Percentiles rank a stretch among this genome's conserved stretches.
phyloP scores from a whole-genome alignment of 1,139 yeast genomes.

The Suhomyces guaymorum region DNA sequence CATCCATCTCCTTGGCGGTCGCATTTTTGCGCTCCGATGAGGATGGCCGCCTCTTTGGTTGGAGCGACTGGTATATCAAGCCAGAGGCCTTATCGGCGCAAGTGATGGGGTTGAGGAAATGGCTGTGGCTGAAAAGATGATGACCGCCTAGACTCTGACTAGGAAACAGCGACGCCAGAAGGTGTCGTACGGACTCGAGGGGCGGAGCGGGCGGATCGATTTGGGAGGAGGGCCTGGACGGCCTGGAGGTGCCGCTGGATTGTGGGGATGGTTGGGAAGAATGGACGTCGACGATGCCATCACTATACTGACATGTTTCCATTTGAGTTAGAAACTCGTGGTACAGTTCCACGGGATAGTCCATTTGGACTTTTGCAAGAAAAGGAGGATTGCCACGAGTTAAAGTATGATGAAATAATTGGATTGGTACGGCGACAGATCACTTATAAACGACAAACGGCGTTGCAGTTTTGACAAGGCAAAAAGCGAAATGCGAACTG shows the following conservation, averaged over 20 bases:
- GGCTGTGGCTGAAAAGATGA: slow-evolving; percentile 3
- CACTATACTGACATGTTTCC: slow-evolving; percentile 27
- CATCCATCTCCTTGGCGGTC: too few species aligned
- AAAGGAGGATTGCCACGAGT: too few species aligned
- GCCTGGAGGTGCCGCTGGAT: slow-evolving; percentile 1
- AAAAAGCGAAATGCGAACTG: too few species aligned
- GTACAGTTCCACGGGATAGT: slow-evolving; percentile 28
- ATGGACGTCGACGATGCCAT: slow-evolving; percentile 14
- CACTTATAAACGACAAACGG: slow-evolving; percentile 5
- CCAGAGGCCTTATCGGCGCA: slow-evolving; percentile 1
- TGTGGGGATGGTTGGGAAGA: not conserved
- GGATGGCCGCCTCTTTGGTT: not conserved
- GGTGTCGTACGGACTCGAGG: too few species aligned
- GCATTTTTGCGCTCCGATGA: too few species aligned
- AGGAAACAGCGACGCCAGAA: too few species aligned
- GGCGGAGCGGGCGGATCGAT: not conserved
- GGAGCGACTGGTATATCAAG: not conserved
- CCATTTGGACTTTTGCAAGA: too few species aligned
- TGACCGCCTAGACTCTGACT: too few species aligned
- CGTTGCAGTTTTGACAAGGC: slow-evolving; percentile 9
- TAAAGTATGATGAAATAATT: too few species aligned
- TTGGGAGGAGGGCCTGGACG: slow-evolving; percentile 2
- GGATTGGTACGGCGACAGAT: too few species aligned
- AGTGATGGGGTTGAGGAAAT: slow-evolving; percentile 1
- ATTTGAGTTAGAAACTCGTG: slow-evolving; percentile 34